phyloP scores from a whole-genome alignment of 2,329 filamentous ascomycete genomes.

The Gnomoniopsis sp. region DNA sequence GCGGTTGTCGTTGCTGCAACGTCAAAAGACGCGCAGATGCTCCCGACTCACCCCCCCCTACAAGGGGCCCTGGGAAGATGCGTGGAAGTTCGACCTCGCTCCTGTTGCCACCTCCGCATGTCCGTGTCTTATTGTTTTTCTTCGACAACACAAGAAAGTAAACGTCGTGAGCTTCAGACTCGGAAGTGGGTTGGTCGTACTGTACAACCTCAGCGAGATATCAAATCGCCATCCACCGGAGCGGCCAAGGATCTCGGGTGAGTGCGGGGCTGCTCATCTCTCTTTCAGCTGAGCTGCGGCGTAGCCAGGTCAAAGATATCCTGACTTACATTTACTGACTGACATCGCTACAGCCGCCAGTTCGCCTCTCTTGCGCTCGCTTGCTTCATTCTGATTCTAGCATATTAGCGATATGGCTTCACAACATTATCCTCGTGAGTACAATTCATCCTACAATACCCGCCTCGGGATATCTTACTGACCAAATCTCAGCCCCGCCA shows the following conservation, averaged over 20 bases:
- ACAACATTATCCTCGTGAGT: conserved; percentile 26
- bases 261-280: conserved; percentile 16
- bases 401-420: conserved; percentile 17
- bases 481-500: conserved; percentile 22
- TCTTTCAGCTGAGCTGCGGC: conserved; percentile 3
- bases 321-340: neutral
- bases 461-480: neutral
- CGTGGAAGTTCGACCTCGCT: conserved; percentile 5
- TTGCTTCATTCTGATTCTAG: neutral
- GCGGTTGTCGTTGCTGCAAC: conserved; percentile 5
- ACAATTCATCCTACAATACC: neutral
- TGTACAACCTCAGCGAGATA: neutral
- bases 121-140: neutral
- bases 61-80: neutral
- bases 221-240: neutral
- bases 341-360: neutral
- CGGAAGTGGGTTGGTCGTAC: neutral
- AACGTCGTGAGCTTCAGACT: neutral
- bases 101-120: neutral
- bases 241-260: conserved; percentile 6
- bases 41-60: neutral
- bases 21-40: neutral
- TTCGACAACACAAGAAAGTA: neutral
- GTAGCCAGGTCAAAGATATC: conserved; percentile 7
- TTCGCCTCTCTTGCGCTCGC: neutral